These are phyloP conservation scores for Euphorbia schlechtendalii DNA, from an alignment of 441 rosid genomes.

Conservation along the genomic window DNA sequence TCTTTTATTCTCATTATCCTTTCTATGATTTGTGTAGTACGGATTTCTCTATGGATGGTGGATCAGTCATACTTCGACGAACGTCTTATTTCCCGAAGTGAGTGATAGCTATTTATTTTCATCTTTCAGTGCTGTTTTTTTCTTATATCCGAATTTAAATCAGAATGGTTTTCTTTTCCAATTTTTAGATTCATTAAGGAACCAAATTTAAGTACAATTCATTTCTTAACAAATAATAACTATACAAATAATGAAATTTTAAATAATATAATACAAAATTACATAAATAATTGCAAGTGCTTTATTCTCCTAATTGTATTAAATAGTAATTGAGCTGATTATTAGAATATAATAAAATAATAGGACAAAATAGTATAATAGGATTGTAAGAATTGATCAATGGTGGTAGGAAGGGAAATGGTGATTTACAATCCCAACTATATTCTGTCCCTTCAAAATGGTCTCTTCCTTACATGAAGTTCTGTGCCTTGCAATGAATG, in stretches of 20 bases:
- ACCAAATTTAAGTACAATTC: no score
- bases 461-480: no score
- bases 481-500: not conserved
- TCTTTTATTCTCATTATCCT: constrained; percentile 6
- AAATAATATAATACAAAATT: no score
- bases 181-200: not conserved
- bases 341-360: not conserved
- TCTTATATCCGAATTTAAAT: not conserved
- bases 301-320: not conserved
- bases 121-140: not conserved
- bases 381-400: not conserved
- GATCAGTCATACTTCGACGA: constrained; percentile 30
- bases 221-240: not conserved
- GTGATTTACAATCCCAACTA: not conserved
- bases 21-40: constrained; percentile 39
- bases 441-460: no score
- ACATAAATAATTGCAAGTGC: no score
- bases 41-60: constrained; percentile 37
- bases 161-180: not conserved
- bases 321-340: not conserved
- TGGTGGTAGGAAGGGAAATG: not conserved
- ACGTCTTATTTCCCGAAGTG: constrained; percentile 73
- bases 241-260: not conserved
- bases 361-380: not conserved
- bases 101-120: constrained; percentile 26